Percentiles rank a stretch among this genome's conserved stretches.
Evolutionary conservation across 73 alveolate genomes (phyloP).

Genomic region (Paramecium caudatum): DNA sequence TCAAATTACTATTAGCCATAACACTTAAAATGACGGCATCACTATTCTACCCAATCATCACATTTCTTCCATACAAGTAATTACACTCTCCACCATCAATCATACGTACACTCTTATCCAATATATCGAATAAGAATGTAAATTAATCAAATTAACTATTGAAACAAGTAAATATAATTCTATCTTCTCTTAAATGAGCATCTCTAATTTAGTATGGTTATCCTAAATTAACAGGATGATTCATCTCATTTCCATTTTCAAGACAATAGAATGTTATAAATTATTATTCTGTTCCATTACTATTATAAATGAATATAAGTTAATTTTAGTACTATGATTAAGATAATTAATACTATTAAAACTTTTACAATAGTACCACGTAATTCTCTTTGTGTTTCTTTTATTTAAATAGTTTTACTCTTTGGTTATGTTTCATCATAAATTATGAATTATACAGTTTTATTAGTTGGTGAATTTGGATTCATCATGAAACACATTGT

Average conservation of each 20-base stretch:
- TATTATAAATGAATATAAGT: neutral
- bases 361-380: slow-evolving; percentile 14
- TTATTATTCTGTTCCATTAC: neutral
- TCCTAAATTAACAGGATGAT: neutral
- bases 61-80: neutral
- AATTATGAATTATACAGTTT: neutral
- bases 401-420: neutral
- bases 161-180: neutral
- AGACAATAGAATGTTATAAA: neutral
- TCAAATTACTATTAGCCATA: neutral
- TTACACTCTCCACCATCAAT: neutral
- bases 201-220: neutral
- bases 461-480: neutral
- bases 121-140: neutral
- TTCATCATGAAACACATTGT: slow-evolving; percentile 4
- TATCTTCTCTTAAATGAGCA: neutral
- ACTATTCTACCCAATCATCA: neutral
- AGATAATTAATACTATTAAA: neutral
- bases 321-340: neutral
- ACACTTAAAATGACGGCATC: neutral
- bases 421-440: neutral
- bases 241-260: slow-evolving; percentile 17
- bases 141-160: neutral
- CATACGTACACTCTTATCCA: neutral
- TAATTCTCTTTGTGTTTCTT: slow-evolving; percentile 14